phyloP scores from a whole-genome alignment of 257 asterid species.

The Jaltomata sinuosa region DNA sequence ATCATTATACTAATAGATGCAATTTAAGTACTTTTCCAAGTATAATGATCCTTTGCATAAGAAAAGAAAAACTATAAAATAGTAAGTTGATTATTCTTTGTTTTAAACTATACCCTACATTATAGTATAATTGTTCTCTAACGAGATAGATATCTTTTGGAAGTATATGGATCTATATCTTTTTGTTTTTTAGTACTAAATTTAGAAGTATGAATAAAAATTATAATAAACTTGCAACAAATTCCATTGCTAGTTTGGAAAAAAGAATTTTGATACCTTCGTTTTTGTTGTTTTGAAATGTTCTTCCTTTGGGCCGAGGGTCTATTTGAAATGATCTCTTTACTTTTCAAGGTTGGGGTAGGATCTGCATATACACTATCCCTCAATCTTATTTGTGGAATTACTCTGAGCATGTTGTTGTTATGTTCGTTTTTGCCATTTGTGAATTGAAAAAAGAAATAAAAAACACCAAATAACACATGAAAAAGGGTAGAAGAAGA shows the following conservation, averaged over 20 bases:
- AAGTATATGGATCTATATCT: neutral
- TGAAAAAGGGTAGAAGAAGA: neutral
- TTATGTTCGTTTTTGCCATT: neutral
- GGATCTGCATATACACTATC: neutral
- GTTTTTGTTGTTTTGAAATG: neutral
- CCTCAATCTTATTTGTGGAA: neutral
- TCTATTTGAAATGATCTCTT: neutral
- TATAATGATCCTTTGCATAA: neutral
- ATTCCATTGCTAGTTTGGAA: neutral
- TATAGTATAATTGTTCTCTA: neutral
- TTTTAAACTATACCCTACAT: neutral
- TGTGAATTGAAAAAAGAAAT: neutral
- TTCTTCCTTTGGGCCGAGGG: neutral
- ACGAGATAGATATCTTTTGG: neutral
- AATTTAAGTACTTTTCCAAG: neutral
- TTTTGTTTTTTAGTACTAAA: neutral
- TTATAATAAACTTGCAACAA: neutral
- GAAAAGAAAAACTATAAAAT: neutral
- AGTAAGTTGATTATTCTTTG: neutral
- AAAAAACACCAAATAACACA: neutral
- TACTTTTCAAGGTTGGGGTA: neutral
- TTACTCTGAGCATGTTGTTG: neutral
- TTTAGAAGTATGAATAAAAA: neutral
- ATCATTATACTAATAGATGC: neutral
- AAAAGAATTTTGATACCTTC: neutral